phyloP scores from a whole-genome alignment of 2,329 filamentous ascomycete genomes.

The Lomentospora prolificans region DNA sequence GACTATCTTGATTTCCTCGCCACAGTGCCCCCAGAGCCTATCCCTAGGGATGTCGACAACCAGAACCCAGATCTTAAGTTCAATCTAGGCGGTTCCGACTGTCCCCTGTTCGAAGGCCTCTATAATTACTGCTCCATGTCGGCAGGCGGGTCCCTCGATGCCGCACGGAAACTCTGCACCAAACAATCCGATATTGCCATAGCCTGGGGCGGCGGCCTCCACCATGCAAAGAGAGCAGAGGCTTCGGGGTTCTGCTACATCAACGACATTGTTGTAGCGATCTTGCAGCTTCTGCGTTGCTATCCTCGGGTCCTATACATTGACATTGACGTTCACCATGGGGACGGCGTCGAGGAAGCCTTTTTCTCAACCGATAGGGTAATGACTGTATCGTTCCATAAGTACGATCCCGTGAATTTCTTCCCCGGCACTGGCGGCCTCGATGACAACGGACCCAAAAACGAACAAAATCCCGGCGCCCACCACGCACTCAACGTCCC shows the following conservation, averaged over 20 bases:
- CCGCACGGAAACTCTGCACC: constrained; percentile 78
- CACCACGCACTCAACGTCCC: constrained; percentile 89
- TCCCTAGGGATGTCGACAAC: constrained; percentile 56
- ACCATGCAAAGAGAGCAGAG: constrained; percentile 91
- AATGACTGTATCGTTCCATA: constrained; percentile 92
- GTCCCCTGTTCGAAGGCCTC: constrained; percentile 90
- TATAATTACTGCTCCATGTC: constrained; percentile 95
- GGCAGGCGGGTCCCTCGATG: constrained; percentile 81
- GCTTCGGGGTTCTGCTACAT: constrained; percentile 97
- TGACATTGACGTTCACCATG: constrained; percentile 87
- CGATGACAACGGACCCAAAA: constrained; percentile 73
- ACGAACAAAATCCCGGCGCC: constrained; percentile 75
- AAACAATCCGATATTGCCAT: constrained; percentile 90
- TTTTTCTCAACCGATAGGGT: constrained; percentile 85
- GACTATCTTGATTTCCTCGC: constrained; percentile 89
- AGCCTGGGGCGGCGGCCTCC: constrained; percentile 92
- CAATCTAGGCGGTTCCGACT: constrained; percentile 86
- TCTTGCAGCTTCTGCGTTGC: constrained; percentile 74
- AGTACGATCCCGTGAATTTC: constrained; percentile 76
- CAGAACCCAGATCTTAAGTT: constrained; percentile 58
- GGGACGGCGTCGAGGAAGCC: constrained; percentile 83
- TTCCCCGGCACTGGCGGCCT: constrained; percentile 88
- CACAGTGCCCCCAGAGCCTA: constrained; percentile 55
- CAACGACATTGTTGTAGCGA: constrained; percentile 94
- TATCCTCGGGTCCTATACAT: constrained; percentile 87